Evolutionary conservation across 2,329 filamentous ascomycete genomes (phyloP).

Genomic region (Byssochlamys sp.): DNA sequence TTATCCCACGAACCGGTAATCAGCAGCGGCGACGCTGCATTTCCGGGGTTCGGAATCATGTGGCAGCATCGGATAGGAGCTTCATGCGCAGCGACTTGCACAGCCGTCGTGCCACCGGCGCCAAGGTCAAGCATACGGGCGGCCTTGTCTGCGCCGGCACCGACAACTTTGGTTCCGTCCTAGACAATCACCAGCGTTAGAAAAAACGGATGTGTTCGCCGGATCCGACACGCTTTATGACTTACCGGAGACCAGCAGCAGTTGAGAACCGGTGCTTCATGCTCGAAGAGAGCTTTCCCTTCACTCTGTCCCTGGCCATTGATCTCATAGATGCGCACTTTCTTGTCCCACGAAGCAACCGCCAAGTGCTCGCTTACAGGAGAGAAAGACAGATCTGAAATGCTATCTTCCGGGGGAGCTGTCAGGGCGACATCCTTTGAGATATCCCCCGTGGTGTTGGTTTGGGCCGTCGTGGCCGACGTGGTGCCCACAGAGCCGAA

Average conservation of each 20-base stretch:
- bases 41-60: conserved; percentile 58
- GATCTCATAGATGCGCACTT: conserved; percentile 93
- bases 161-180: conserved; percentile 84
- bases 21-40: conserved; percentile 57
- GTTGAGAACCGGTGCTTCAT: conserved; percentile 73
- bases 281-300: conserved; percentile 76
- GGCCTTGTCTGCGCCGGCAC: conserved; percentile 81
- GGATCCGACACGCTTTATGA: neutral
- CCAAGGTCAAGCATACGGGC: conserved; percentile 78
- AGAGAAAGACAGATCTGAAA: conserved; percentile 79
- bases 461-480: conserved; percentile 40
- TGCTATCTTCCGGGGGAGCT: conserved; percentile 74
- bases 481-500: conserved; percentile 46
- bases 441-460: conserved; percentile 77
- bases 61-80: conserved; percentile 68
- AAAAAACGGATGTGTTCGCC: neutral
- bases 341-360: conserved; percentile 93
- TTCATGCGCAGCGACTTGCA: conserved; percentile 75
- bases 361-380: conserved; percentile 70
- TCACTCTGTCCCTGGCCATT: conserved; percentile 65
- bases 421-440: conserved; percentile 75
- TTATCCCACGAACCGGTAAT: conserved; percentile 67
- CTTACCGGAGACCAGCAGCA: conserved; percentile 81
- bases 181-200: conserved; percentile 29
- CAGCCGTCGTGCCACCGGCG: conserved; percentile 42